These are phyloP conservation scores for Diaporthe amygdali DNA, from an alignment of 2,329 filamentous ascomycete species.

Conservation along the genomic window DNA sequence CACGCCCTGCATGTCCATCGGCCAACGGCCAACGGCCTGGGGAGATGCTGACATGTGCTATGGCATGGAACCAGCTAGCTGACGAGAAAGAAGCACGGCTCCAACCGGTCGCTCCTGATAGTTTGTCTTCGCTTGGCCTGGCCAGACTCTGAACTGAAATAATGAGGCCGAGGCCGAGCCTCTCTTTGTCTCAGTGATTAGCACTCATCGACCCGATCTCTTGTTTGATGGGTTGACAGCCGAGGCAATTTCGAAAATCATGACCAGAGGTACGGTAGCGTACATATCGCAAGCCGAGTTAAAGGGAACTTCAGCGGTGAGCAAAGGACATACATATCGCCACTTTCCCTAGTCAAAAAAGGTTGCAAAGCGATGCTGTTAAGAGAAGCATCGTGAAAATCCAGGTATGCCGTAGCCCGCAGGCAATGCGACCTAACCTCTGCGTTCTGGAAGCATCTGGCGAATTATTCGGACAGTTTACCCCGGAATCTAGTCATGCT, in stretches of 20 bases:
- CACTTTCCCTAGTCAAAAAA: not conserved
- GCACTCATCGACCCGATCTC: not conserved
- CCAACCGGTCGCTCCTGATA: not conserved
- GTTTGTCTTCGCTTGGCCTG: too few relatives aligned
- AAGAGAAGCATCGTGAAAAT: not conserved
- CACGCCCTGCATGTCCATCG: not conserved
- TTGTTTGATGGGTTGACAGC: not conserved
- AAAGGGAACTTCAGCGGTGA: not conserved
- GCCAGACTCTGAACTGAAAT: not conserved
- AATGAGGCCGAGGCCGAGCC: not conserved
- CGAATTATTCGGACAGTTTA: not conserved
- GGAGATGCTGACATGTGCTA: constrained; percentile 18
- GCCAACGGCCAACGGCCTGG: not conserved
- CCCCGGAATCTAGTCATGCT: constrained; percentile 7
- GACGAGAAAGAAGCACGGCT: not conserved
- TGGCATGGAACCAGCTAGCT: not conserved
- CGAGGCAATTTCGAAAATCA: not conserved
- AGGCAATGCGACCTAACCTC: not conserved
- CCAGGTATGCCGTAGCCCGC: not conserved
- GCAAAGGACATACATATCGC: not conserved
- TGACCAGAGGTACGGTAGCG: not conserved
- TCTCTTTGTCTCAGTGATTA: not conserved
- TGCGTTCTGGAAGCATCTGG: not conserved
- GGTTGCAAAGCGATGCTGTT: too few relatives aligned
- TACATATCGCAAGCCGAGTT: not conserved